phyloP scores from a whole-genome alignment of 306 rosid species.

The Glycine soja region DNA sequence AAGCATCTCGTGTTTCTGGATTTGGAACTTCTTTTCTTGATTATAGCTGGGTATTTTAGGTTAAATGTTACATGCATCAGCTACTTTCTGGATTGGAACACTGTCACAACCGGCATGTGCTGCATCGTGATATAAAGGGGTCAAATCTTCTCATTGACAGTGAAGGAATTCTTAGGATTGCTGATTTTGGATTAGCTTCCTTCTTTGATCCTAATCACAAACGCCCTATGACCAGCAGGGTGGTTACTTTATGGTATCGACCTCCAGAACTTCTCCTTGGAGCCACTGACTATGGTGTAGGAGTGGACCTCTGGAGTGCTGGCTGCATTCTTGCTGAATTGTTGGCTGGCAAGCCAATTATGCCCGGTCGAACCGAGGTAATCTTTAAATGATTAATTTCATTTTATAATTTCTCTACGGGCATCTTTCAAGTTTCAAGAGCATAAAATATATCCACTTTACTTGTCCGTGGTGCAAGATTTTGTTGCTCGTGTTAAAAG shows the following conservation, averaged over 20 bases:
- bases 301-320: conserved; percentile 95
- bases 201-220: conserved; percentile 82
- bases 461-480: conserved; percentile 41
- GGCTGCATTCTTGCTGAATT: conserved; percentile 94
- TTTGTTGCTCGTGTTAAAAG: conserved; percentile 18
- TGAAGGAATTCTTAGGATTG: conserved; percentile 83
- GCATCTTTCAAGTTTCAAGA: conserved; percentile 8
- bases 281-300: conserved; percentile 87
- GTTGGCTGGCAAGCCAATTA: conserved; percentile 89
- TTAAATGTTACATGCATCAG: conserved; percentile 89
- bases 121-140: conserved; percentile 93
- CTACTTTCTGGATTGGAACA: conserved; percentile 88
- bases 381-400: conserved; percentile 28
- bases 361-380: conserved; percentile 97
- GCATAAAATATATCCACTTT: conserved; percentile 6
- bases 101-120: conserved; percentile 76
- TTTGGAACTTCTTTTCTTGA: conserved; percentile 40
- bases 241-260: conserved; percentile 91
- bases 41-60: conserved; percentile 59
- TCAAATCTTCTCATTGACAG: conserved; percentile 88
- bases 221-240: conserved; percentile 96
- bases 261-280: conserved; percentile 95
- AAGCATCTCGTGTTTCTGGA: background rate
- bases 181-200: conserved; percentile 95
- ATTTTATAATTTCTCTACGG: conserved; percentile 21